These are phyloP conservation scores for Pyrus pyrifolia DNA, from an alignment of 306 rosid species.

Conservation along the genomic window DNA sequence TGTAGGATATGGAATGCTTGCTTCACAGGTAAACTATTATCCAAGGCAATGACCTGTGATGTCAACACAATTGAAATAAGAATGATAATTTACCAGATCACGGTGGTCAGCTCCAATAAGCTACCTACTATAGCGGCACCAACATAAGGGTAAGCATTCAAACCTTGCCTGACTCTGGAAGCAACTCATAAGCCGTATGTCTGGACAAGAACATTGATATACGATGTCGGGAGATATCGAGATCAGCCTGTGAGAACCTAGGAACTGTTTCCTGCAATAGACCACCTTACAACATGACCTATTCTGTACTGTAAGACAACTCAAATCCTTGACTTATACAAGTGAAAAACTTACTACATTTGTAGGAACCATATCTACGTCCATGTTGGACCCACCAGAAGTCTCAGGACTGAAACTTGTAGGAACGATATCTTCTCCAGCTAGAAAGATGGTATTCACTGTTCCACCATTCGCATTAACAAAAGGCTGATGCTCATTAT, in stretches of 20 bases:
- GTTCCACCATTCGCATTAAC: constrained; percentile 51
- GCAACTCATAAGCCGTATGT: constrained; percentile 64
- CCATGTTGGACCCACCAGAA: constrained; percentile 66
- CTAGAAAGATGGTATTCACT: constrained; percentile 56
- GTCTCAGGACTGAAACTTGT: constrained; percentile 34
- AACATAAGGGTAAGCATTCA: constrained; percentile 33
- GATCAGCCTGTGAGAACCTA: constrained; percentile 43
- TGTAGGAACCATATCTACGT: constrained; percentile 50
- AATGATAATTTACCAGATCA: constrained; percentile 16
- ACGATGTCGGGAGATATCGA: constrained; percentile 63
- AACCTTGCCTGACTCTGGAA: constrained; percentile 97
- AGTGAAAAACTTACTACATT: constrained; percentile 32
- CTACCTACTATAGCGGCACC: not conserved
- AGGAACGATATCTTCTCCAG: constrained; percentile 39
- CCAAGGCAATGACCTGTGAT: constrained; percentile 65
- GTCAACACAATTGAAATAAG: constrained; percentile 12
- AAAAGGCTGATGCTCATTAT: constrained; percentile 60
- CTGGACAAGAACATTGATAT: constrained; percentile 57
- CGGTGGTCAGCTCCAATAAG: constrained; percentile 5
- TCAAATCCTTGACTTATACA: not conserved
- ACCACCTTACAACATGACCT: constrained; percentile 22
- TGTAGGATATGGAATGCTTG: constrained; percentile 77
- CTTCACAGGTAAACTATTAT: constrained; percentile 68
- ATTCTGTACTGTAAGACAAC: constrained; percentile 16
- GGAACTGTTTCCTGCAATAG: constrained; percentile 51